Evolutionary conservation across 2,329 filamentous ascomycete species (phyloP).

Genomic region (Colletotrichum plurivorum): DNA sequence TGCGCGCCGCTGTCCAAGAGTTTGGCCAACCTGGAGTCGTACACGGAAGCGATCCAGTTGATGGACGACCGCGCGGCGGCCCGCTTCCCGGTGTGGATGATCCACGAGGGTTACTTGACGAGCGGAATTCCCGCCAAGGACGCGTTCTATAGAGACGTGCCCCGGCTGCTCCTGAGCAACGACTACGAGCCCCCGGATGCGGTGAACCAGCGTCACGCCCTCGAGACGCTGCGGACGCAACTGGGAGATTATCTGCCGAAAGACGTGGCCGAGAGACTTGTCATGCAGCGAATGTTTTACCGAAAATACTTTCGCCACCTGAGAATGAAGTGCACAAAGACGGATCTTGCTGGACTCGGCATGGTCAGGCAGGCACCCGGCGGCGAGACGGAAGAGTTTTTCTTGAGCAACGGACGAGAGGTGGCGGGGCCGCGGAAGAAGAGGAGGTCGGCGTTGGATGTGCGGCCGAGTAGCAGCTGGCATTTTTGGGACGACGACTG

Average conservation of each 20-base stretch:
- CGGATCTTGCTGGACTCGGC: constrained; percentile 36
- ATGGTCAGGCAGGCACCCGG: constrained; percentile 36
- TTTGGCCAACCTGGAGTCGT: constrained; percentile 36
- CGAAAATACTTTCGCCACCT: constrained; percentile 40
- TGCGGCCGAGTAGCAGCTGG: constrained; percentile 36
- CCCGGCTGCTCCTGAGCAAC: constrained; percentile 32
- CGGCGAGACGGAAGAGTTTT: constrained; percentile 36
- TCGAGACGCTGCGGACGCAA: constrained; percentile 25
- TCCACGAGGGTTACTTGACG: constrained; percentile 39
- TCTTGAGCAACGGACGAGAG: constrained; percentile 36
- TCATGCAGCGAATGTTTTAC: constrained; percentile 41
- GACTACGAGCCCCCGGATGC: constrained; percentile 37
- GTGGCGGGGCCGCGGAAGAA: constrained; percentile 29
- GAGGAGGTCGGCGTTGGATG: constrained; percentile 23
- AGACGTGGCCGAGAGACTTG: constrained; percentile 19
- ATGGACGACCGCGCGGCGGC: constrained; percentile 38
- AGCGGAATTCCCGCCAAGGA: constrained; percentile 34
- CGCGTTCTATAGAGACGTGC: constrained; percentile 35
- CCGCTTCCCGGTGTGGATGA: constrained; percentile 40
- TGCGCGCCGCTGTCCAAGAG: constrained; percentile 34
- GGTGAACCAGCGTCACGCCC: constrained; percentile 31
- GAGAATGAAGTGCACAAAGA: constrained; percentile 39
- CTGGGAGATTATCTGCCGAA: constrained; percentile 30
- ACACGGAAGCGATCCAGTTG: constrained; percentile 39
- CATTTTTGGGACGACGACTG: constrained; percentile 37